phyloP scores from a whole-genome alignment of 2,329 filamentous ascomycete species.

The Phialocephala sp. region DNA sequence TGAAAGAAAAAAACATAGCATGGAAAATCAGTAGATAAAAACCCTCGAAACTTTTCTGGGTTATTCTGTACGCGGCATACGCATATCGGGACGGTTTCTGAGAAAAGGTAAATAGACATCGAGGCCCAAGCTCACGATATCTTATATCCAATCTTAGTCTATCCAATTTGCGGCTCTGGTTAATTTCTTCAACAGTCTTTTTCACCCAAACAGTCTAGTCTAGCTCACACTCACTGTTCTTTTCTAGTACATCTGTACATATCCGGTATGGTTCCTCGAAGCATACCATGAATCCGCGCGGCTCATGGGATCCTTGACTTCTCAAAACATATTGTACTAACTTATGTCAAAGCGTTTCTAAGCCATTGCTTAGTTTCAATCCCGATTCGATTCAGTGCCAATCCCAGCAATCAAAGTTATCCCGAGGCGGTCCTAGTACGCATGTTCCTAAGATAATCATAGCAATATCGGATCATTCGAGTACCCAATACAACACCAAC shows the following conservation, averaged over 20 bases:
- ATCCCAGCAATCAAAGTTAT: constrained; percentile 25
- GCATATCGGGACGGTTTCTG: constrained; percentile 26
- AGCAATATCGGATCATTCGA: constrained; percentile 19
- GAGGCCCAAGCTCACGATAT: constrained; percentile 20
- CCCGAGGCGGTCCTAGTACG: constrained; percentile 26
- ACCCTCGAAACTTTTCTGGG: constrained; percentile 25
- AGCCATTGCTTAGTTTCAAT: constrained; percentile 25
- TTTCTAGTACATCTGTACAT: constrained; percentile 17
- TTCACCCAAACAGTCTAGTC: constrained; percentile 13
- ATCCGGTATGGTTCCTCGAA: constrained; percentile 18
- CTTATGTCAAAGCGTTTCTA: constrained; percentile 33
- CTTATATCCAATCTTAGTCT: constrained; percentile 2
- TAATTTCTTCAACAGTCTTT: constrained; percentile 18
- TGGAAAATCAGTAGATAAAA: constrained; percentile 22
- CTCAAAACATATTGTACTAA: constrained; percentile 32
- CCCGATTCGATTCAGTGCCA: constrained; percentile 20
- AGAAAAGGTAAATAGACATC: constrained; percentile 28
- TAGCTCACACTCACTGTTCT: constrained; percentile 12
- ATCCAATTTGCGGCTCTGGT: not conserved
- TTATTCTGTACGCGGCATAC: constrained; percentile 24
- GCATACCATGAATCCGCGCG: constrained; percentile 18
- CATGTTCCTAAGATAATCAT: constrained; percentile 24
- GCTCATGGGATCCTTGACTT: constrained; percentile 25
- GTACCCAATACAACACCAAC: constrained; percentile 11
- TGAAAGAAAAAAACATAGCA: constrained; percentile 18